Conservation (phyloP, 2,329 filamentous ascomycete genomes). For the Fusarium agapanthi region DNA sequence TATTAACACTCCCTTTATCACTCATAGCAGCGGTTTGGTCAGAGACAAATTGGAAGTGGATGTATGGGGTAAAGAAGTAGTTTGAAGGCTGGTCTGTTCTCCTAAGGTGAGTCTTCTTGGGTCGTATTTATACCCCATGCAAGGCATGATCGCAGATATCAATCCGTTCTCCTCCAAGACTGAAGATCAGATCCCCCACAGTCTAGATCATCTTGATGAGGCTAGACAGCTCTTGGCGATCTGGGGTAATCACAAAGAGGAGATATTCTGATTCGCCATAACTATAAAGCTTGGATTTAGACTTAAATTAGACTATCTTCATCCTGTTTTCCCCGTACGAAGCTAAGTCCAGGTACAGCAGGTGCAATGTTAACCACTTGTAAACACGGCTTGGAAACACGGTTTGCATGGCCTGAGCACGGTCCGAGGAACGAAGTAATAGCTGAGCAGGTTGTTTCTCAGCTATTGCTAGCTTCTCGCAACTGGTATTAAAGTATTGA, state of each 20-base stretch:
- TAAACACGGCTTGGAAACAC: neutral
- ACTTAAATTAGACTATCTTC: neutral
- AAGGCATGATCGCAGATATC: neutral
- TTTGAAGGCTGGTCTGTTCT: neutral
- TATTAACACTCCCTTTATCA: neutral
- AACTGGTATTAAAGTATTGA: neutral
- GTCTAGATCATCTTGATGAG: neutral
- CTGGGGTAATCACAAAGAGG: neutral
- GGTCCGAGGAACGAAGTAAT: neutral
- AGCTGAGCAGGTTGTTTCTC: rapidly evolving
- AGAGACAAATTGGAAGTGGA: neutral
- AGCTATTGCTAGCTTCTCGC: rapidly evolving
- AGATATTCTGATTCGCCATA: neutral
- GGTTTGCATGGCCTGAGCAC: neutral
- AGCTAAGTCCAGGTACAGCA: neutral
- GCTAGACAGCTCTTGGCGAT: neutral
- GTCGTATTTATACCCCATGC: neutral
- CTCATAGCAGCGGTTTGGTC: neutral
- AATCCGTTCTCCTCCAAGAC: neutral
- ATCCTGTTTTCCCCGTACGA: neutral
- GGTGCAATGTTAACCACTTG: neutral
- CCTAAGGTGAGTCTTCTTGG: neutral
- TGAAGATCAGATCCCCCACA: neutral
- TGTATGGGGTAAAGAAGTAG: neutral
- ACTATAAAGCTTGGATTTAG: neutral